Conservation (phyloP, 495 filamentous ascomycete genomes). For the Chaetomium tenue region DNA sequence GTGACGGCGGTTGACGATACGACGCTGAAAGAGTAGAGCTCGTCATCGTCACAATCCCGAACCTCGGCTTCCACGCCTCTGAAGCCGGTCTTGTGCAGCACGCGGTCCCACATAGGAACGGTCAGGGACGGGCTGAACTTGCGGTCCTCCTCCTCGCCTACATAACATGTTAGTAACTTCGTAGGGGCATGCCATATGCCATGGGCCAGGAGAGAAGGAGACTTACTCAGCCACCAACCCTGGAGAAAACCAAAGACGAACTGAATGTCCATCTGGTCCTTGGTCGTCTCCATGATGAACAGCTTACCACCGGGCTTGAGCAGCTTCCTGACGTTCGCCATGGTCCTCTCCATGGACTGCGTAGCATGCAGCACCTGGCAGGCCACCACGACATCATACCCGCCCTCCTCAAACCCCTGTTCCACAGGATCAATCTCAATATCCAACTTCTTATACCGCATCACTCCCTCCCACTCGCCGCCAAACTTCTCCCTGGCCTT, state of each 20-base stretch:
- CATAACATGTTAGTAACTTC: neutral
- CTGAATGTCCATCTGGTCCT: slow-evolving; percentile 33
- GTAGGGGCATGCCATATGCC: no score
- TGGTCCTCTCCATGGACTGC: slow-evolving; percentile 44
- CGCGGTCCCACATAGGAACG: slow-evolving; percentile 36
- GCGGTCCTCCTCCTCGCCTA: slow-evolving; percentile 40
- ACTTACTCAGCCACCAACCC: slow-evolving; percentile 40
- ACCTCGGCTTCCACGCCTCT: slow-evolving; percentile 34
- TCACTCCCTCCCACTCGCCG: slow-evolving; percentile 32
- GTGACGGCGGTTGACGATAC: slow-evolving; percentile 29
- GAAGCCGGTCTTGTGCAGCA: slow-evolving; percentile 32
- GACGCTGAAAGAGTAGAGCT: slow-evolving; percentile 35
- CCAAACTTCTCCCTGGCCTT: slow-evolving; percentile 47
- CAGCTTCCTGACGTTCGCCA: slow-evolving; percentile 45
- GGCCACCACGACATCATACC: slow-evolving; percentile 54
- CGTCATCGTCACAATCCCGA: slow-evolving; percentile 35
- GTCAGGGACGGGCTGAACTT: slow-evolving; percentile 35
- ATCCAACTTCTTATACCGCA: slow-evolving; percentile 45
- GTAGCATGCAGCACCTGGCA: slow-evolving; percentile 56
- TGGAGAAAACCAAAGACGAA: slow-evolving; percentile 36
- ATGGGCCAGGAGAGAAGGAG: neutral
- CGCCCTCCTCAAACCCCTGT: slow-evolving; percentile 49
- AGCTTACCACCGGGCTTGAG: slow-evolving; percentile 44
- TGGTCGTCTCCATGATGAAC: slow-evolving; percentile 40
- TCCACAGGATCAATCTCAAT: slow-evolving; percentile 43